Conservation (phyloP, 2,329 filamentous ascomycete genomes). For the Fusarium nelsonii region DNA sequence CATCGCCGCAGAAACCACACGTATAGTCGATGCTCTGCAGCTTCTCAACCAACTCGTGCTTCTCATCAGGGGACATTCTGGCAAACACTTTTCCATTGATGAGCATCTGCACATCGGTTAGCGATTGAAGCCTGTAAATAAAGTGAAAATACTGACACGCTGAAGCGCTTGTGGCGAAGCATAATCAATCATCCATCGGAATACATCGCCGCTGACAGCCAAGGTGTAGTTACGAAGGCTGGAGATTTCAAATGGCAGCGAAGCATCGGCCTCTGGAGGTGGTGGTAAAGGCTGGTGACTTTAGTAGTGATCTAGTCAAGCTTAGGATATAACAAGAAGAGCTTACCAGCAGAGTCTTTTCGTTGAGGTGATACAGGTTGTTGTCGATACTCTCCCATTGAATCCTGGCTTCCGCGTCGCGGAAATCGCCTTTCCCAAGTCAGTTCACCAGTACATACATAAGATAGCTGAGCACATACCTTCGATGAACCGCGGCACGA, state of each 20-base stretch:
- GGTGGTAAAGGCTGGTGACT: slow-evolving; percentile 73
- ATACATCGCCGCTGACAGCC: slow-evolving; percentile 92
- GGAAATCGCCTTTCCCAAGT: slow-evolving; percentile 69
- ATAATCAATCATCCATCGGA: slow-evolving; percentile 96
- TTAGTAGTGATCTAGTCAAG: slow-evolving; percentile 10
- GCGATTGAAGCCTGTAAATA: not conserved
- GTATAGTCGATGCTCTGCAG: slow-evolving; percentile 96
- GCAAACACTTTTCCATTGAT: slow-evolving; percentile 93
- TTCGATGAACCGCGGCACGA: slow-evolving; percentile 88
- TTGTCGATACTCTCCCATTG: slow-evolving; percentile 98
- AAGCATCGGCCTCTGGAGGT: slow-evolving; percentile 79
- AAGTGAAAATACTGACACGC: slow-evolving; percentile 60
- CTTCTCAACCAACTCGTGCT: slow-evolving; percentile 97
- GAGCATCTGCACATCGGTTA: slow-evolving; percentile 74
- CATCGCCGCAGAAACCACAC: slow-evolving; percentile 95
- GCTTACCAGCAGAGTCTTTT: slow-evolving; percentile 76
- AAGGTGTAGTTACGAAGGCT: slow-evolving; percentile 88
- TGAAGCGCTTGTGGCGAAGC: slow-evolving; percentile 83
- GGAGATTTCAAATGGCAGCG: slow-evolving; percentile 85
- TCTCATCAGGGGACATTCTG: slow-evolving; percentile 98
- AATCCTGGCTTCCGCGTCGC: slow-evolving; percentile 78
- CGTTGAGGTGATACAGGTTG: slow-evolving; percentile 79
- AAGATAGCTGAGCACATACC: slow-evolving; percentile 57
- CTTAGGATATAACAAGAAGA: not conserved
- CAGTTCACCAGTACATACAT: slow-evolving; percentile 5